Conservation (phyloP, 208 protist species). For the Acanthamoeba sp. region DNA sequence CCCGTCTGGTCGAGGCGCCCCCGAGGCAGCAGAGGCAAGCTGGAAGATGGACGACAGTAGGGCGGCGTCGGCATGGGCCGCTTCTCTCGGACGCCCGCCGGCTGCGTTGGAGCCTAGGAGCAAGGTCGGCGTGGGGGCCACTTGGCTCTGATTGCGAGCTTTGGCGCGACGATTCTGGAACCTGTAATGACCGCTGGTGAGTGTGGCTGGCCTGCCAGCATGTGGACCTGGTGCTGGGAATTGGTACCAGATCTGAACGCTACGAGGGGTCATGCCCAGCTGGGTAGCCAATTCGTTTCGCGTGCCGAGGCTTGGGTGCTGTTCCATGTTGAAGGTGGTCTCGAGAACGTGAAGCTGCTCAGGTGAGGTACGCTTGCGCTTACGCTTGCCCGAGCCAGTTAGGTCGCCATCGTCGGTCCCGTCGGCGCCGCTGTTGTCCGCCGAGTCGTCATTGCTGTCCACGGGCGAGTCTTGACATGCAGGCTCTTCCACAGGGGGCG, state of each 20-base stretch:
- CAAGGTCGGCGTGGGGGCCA: background rate
- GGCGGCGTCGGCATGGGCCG: slow-evolving; percentile 13
- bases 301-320: slow-evolving; percentile 47
- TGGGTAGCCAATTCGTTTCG: slow-evolving; percentile 41
- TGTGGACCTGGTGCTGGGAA: background rate
- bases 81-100: background rate
- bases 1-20: background rate
- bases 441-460: background rate
- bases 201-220: background rate
- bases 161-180: slow-evolving; percentile 58
- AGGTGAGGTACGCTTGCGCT: slow-evolving; percentile 52
- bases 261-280: slow-evolving; percentile 56
- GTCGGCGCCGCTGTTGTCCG: background rate
- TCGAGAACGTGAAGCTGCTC: slow-evolving; percentile 64
- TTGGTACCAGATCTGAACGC: slow-evolving; percentile 63
- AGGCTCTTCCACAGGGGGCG: no score
- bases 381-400: background rate
- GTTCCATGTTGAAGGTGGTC: slow-evolving; percentile 18
- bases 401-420: background rate
- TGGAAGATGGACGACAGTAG: slow-evolving; percentile 58
- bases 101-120: background rate
- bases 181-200: background rate
- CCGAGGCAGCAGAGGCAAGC: slow-evolving; percentile 20
- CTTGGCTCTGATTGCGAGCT: slow-evolving; percentile 57
- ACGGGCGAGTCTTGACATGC: no score